Base-by-base conservation (phyloP, 441 rosid genomes). In the Gossypium armourianum region DNA sequence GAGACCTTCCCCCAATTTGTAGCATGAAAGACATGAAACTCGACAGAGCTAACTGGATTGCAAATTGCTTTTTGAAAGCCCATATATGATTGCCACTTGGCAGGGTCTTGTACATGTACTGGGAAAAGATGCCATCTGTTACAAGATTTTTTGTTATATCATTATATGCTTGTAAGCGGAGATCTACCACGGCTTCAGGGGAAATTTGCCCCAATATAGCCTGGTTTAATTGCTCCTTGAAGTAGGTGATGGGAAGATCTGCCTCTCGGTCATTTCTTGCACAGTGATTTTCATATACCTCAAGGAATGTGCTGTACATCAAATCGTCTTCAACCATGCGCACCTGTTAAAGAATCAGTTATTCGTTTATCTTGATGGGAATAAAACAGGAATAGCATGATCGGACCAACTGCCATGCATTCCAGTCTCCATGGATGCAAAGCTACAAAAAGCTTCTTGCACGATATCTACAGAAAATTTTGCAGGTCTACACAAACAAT, bases 251-350 rank as follows among this genome's bases (percentile, higher is more conserved):
- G 2, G 98, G 97, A 23, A 80, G 88, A 88, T 95, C 99, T 10
- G 97, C 87, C 74, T 92, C 97, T 76, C 87, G 75, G 80, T 86
- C 90, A 72, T 90, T 85, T 74, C 99, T 90, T 68, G 90, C 91
- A 79, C 97, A 95, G 55, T 95, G 87, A 82, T 90, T 95, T 87
- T 95, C 99, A 76, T 90, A 95, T 49, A 95, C 97, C 88, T 92
- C 99, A 55, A 95, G 97, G 82, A 95, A 88, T 70, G 99, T 92
- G 81, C 84, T 90, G 84, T 88, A 95, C 97, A 92, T 92, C 69
- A 90, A 74, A 81, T 95, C 98, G 78, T 95, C 99, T 81, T 95
- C 99, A 55, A 90, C 99, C 99, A 95, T 89, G 70, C 97, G 96
- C 43, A 92, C 99, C 97, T 94, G 83, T 26, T 2, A 43, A 40